Base-by-base conservation (phyloP, 495 filamentous ascomycete genomes). In the Hypoxylon subgilvum region DNA sequence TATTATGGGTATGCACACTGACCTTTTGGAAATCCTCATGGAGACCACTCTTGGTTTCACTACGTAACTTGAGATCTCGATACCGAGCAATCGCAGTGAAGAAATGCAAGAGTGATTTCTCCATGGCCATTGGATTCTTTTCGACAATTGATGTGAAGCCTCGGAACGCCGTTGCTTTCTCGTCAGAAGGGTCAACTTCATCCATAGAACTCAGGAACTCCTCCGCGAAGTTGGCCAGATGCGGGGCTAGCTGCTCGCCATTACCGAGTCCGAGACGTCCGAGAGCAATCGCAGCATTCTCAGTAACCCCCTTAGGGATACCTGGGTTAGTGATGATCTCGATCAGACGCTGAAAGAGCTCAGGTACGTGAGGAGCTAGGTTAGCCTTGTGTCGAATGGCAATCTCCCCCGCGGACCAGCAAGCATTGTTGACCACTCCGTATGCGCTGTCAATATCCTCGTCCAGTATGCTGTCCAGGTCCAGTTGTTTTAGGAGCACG, bases 381-480 rank as follows among this genome's bases (percentile, higher is more conserved):
- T 75, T 80, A 34, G 78, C 77, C 52, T 84, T 82, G 62, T 90
- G 84, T 65, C 90, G 85, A 72, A 97, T 86, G 6, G 91, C 86
- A 52, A 99, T 95, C 75, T 99, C 94, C 13, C 94, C 94, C 17
- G 85, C 88, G 23, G 92, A 94, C 94, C 94, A 99, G 77, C 95
- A 97, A 22, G 94, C 92, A 68, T 99, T 99, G 80, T 97, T 99
- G 52, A 97, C 82, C 13, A 96, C 93, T 36, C 88, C 88, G 71
- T 96, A 97, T 6, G 86, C 86, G 6, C 84, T 90, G 17, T 87
- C 82, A 21, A 87, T 80, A 52, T 91, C 88, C 41, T 91, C 86
- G 44, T 90, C 85, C 5, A 84, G 73, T 38, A 91, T 84, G 41
- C 83, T 75, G 51, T 90, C 88, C 36, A 97, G 75, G 64, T 97